Conservation (phyloP, 441 rosid species). For the Pelargonium australe region DNA sequence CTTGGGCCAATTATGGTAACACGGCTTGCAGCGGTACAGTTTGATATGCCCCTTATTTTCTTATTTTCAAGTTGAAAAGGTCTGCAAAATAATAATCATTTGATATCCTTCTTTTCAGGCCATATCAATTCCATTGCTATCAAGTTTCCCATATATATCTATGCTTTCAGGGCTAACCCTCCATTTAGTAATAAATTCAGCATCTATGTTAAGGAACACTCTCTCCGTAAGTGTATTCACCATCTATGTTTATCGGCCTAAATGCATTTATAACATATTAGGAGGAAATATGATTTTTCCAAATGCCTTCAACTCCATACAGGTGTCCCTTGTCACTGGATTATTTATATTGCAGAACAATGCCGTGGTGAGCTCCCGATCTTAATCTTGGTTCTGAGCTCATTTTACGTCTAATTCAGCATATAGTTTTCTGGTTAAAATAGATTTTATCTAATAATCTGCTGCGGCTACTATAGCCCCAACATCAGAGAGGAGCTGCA, state of each 20-base stretch:
- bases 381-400: neutral
- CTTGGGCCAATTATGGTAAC: slow-evolving; percentile 43
- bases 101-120: slow-evolving; percentile 33
- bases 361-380: slow-evolving; percentile 41
- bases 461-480: slow-evolving; percentile 31
- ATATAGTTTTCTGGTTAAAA: neutral
- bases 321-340: slow-evolving; percentile 48
- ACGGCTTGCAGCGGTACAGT: slow-evolving; percentile 48
- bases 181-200: slow-evolving; percentile 39
- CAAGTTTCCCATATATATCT: slow-evolving; percentile 54
- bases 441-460: neutral
- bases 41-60: slow-evolving; percentile 8
- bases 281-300: neutral
- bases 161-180: slow-evolving; percentile 50
- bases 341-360: slow-evolving; percentile 50
- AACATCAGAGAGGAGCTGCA: slow-evolving; percentile 62
- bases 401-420: neutral
- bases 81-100: neutral
- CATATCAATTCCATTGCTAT: slow-evolving; percentile 46
- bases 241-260: neutral
- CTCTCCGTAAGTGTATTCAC: slow-evolving; percentile 41
- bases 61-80: neutral
- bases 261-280: neutral
- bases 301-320: slow-evolving; percentile 10
- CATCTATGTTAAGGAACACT: slow-evolving; percentile 45